Evolutionary conservation across 768 basidiomycete genomes (phyloP).

Genomic region (Russula olivacea): DNA sequence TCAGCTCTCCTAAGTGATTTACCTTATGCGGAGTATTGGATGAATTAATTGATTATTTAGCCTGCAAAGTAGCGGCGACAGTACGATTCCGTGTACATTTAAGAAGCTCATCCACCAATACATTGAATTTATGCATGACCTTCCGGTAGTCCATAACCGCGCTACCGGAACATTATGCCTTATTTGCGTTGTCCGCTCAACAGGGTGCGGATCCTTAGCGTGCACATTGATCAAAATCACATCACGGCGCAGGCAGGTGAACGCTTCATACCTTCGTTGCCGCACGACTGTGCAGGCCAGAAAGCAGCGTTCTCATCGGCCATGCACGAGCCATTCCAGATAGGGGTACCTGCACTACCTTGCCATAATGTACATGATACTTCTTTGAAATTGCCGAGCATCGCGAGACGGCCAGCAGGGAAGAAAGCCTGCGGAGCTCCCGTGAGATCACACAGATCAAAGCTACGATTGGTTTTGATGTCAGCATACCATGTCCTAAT

Average conservation of each 20-base stretch:
- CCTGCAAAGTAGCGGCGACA: no score
- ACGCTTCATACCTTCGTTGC: conserved; percentile 43
- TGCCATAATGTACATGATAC: conserved; percentile 54
- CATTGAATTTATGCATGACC: no score
- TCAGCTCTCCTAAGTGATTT: no score
- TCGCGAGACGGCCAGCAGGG: conserved; percentile 48
- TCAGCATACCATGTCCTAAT: not conserved
- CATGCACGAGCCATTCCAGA: conserved; percentile 49
- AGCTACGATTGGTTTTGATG: conserved; percentile 33
- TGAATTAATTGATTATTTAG: no score
- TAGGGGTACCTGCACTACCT: conserved; percentile 42
- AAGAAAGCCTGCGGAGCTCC: conserved; percentile 50
- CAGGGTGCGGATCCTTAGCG: conserved; percentile 6
- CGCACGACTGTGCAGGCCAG: conserved; percentile 51
- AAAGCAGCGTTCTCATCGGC: conserved; percentile 39
- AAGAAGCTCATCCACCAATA: no score
- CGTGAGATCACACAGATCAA: conserved; percentile 56
- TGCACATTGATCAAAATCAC: not conserved
- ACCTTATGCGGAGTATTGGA: no score
- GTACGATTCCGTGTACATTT: no score
- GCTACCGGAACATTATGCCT: not conserved
- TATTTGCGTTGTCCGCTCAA: not conserved
- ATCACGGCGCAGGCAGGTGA: not conserved
- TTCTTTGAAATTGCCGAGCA: conserved; percentile 48
- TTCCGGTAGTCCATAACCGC: no score